Percentiles rank a stretch among this genome's conserved stretches.
These are phyloP conservation scores for Saturnispora diversa DNA, from an alignment of 805 yeast genomes.

Conservation along the genomic window DNA sequence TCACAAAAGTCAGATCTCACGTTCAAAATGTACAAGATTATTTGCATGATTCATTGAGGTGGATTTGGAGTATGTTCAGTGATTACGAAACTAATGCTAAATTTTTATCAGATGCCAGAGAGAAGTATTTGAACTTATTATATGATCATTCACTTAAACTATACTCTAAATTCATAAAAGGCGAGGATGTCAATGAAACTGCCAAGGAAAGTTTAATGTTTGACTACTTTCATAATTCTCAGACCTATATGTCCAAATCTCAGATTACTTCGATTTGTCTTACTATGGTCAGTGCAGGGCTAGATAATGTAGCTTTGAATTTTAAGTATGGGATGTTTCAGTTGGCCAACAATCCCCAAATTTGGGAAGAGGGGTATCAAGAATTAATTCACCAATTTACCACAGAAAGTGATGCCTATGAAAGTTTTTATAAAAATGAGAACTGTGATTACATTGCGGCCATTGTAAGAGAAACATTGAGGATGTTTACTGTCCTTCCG, in stretches of 20 bases:
- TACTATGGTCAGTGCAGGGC: conserved; percentile 73
- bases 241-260: conserved; percentile 9
- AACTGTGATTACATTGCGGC: conserved; percentile 48
- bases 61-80: conserved; percentile 15
- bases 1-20: conserved; percentile 51
- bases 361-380: conserved; percentile 38
- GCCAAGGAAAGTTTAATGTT: conserved; percentile 23
- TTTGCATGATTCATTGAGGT: conserved; percentile 37
- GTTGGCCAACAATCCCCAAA: conserved; percentile 28
- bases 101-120: conserved; percentile 37
- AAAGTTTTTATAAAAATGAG: conserved; percentile 20
- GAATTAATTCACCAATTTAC: conserved; percentile 34
- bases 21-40: conserved; percentile 48
- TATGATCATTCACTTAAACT: conserved; percentile 21
- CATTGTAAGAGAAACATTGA: conserved; percentile 51
- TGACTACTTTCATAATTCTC: conserved; percentile 19
- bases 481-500: conserved; percentile 61
- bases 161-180: background rate
- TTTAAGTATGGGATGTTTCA: conserved; percentile 56
- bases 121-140: conserved; percentile 39
- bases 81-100: conserved; percentile 16
- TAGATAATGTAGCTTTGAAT: conserved; percentile 63
- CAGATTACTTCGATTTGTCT: conserved; percentile 47
- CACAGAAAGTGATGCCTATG: conserved; percentile 20
- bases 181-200: background rate